A percentile compares a stretch with the other conserved stretches of the same genome.
Conservation (phyloP, 495 filamentous ascomycete genomes). For the Evernia prunastri region DNA sequence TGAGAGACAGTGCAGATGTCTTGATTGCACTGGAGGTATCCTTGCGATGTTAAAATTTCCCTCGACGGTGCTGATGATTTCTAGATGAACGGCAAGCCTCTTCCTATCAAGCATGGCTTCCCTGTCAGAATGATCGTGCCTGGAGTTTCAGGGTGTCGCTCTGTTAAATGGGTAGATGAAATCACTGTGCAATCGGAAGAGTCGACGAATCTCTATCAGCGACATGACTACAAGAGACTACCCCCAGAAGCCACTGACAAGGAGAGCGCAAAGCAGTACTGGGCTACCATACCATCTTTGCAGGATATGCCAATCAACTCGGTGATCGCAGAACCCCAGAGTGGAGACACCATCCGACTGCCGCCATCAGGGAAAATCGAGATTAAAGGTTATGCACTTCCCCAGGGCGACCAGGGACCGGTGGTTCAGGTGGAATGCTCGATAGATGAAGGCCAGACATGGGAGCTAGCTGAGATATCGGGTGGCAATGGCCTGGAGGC, state of each 20-base stretch:
- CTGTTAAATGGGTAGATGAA: constrained; percentile 59
- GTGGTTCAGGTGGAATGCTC: constrained; percentile 48
- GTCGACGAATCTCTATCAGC: constrained; percentile 52
- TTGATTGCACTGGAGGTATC: constrained; percentile 50
- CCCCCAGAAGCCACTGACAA: constrained; percentile 49
- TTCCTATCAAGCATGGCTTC: constrained; percentile 53
- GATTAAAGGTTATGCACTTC: constrained; percentile 53
- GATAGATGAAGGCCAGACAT: constrained; percentile 42
- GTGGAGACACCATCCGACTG: constrained; percentile 33
- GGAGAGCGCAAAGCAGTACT: constrained; percentile 45
- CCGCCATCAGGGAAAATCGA: constrained; percentile 37
- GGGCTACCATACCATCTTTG: constrained; percentile 48
- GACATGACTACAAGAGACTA: constrained; percentile 57
- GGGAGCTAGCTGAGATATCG: constrained; percentile 43
- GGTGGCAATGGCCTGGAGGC: constrained; percentile 16
- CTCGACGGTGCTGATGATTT: neutral
- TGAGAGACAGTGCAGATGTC: constrained; percentile 42
- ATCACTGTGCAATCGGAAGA: constrained; percentile 55
- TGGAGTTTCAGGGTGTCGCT: constrained; percentile 54
- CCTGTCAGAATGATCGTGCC: constrained; percentile 57
- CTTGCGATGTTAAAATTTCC: neutral
- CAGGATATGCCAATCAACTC: constrained; percentile 60
- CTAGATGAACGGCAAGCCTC: constrained; percentile 52
- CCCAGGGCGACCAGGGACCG: constrained; percentile 47
- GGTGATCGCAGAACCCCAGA: constrained; percentile 44